phyloP scores from a whole-genome alignment of 2,329 filamentous ascomycete species.

The Botryotinia globosa region DNA sequence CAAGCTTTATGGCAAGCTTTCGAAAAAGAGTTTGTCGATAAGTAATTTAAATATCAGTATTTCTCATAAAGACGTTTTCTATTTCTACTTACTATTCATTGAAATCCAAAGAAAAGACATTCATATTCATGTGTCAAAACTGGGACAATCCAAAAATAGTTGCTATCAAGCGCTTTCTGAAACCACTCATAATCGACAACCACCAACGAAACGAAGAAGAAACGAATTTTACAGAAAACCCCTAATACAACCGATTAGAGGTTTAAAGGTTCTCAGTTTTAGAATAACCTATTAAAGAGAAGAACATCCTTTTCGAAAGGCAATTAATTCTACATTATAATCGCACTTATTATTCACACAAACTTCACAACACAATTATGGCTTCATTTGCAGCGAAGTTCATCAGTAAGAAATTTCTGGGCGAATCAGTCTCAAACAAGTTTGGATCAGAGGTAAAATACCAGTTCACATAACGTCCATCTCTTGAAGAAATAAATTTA shows the following conservation, averaged over 20 bases:
- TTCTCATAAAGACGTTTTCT: not conserved
- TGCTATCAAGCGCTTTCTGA: constrained; percentile 21
- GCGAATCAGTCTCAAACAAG: constrained; percentile 55
- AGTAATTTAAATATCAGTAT: not conserved
- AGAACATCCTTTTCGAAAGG: not conserved
- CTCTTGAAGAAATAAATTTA: constrained; percentile 6
- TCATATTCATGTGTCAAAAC: constrained; percentile 7
- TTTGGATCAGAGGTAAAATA: constrained; percentile 53
- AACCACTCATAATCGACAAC: constrained; percentile 6
- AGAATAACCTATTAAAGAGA: not conserved
- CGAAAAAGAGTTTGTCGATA: not conserved
- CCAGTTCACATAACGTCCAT: not conserved
- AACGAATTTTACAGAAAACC: not conserved
- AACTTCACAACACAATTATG: constrained; percentile 44
- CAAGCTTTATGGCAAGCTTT: constrained; percentile 16
- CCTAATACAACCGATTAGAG: not conserved
- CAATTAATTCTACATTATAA: not conserved
- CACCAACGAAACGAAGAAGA: constrained; percentile 18
- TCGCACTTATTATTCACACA: not conserved
- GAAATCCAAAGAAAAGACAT: constrained; percentile 20
- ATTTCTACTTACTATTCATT: constrained; percentile 11
- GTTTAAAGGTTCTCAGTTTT: not conserved
- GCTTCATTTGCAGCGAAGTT: constrained; percentile 52
- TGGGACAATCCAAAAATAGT: constrained; percentile 18
- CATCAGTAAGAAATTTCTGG: constrained; percentile 55